Conservation (phyloP, 2,329 filamentous ascomycete species). For the Fusarium secorum region DNA sequence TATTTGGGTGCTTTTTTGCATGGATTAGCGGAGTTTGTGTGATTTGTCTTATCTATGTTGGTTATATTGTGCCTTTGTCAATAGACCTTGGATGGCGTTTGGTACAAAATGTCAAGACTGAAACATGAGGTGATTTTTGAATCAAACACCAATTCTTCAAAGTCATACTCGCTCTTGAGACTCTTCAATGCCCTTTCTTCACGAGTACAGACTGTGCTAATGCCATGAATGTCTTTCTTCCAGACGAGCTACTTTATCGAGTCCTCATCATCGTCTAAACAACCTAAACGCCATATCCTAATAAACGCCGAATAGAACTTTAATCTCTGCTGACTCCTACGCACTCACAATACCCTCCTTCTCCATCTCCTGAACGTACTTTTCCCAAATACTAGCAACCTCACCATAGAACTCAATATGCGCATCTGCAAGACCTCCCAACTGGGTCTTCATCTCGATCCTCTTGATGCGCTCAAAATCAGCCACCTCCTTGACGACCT, state of each 20-base stretch:
- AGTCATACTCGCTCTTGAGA: too few relatives aligned
- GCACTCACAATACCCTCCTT: constrained; percentile 57
- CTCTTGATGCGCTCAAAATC: constrained; percentile 98
- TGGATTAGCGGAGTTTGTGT: constrained; percentile 37
- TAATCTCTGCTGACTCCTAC: background rate
- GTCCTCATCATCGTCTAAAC: constrained; percentile 11
- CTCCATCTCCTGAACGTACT: constrained; percentile 89
- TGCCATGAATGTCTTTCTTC: background rate
- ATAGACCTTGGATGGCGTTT: constrained; percentile 36
- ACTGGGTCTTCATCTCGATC: constrained; percentile 86
- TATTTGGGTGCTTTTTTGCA: constrained; percentile 29
- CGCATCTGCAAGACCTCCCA: constrained; percentile 82
- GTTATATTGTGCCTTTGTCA: constrained; percentile 20
- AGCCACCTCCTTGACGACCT: constrained; percentile 89
- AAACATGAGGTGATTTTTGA: background rate
- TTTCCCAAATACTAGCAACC: constrained; percentile 85
- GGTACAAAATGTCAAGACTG: constrained; percentile 1
- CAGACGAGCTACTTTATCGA: constrained; percentile 8
- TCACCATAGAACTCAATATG: constrained; percentile 87
- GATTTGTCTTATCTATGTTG: constrained; percentile 23
- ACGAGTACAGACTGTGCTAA: background rate
- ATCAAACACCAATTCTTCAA: background rate
- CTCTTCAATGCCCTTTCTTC: background rate
- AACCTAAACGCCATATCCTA: constrained; percentile 33
- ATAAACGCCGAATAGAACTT: constrained; percentile 18